These are phyloP conservation scores for Sporothrix pseudoabietina DNA, from an alignment of 2,329 filamentous ascomycete genomes.

Conservation along the genomic window DNA sequence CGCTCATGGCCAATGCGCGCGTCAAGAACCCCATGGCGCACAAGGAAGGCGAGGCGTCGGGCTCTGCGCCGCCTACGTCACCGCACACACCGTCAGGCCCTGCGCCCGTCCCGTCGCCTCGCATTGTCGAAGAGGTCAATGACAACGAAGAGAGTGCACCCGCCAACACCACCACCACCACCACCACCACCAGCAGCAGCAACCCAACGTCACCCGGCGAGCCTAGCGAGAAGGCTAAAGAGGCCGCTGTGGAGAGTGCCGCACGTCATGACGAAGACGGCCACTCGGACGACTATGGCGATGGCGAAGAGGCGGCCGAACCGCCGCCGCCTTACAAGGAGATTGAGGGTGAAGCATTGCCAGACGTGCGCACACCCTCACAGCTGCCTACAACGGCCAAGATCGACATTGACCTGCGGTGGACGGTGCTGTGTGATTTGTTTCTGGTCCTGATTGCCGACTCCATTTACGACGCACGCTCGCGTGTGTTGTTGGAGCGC, in stretches of 20 bases:
- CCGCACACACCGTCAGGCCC: constrained; percentile 2
- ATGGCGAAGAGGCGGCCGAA: constrained; percentile 52
- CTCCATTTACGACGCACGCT: constrained; percentile 87
- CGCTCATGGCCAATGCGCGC: constrained; percentile 86
- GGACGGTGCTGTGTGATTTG: constrained; percentile 94
- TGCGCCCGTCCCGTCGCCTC: background rate
- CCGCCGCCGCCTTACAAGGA: constrained; percentile 63
- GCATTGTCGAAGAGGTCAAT: constrained; percentile 26
- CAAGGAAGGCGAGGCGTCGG: constrained; percentile 37
- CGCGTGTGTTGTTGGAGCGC: constrained; percentile 77
- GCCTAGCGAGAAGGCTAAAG: background rate
- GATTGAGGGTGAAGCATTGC: constrained; percentile 69
- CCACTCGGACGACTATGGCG: constrained; percentile 37
- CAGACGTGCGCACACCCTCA: constrained; percentile 78
- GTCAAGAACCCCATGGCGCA: constrained; percentile 88
- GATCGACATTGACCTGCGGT: constrained; percentile 92
- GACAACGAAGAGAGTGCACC: background rate
- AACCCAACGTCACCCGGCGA: background rate
- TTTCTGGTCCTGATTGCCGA: constrained; percentile 97
- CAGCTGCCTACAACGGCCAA: constrained; percentile 79
- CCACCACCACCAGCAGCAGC: background rate
- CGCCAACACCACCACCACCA: background rate
- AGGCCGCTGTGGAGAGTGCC: background rate
- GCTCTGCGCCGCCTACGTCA: constrained; percentile 4
- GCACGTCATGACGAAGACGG: background rate